Evolutionary conservation across 768 basidiomycete genomes (phyloP), one percentile per base, ranked within the genome.

Genomic region (Lactifluus rugatus): DNA sequence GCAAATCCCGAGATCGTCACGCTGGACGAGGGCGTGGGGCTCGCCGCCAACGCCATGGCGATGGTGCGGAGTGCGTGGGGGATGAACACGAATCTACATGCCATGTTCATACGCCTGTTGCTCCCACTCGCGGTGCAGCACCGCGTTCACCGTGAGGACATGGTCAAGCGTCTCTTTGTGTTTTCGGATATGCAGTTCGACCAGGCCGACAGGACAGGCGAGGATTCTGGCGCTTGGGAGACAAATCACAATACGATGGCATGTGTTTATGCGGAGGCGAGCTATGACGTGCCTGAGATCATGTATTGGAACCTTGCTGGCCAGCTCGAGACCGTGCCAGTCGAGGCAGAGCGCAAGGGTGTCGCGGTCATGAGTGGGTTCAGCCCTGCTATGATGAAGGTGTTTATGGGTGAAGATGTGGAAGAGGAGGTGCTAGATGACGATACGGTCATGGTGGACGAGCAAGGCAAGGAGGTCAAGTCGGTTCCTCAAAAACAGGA

Each of bases 181-280:
- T 89, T 90, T 67, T 80, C 81, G 2, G 85, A 89, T 66, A 88
- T 89, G 87, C 86, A 87, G 70, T 89, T 89, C 62, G 83, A 88
- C 65, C 44, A 48, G 8, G 41, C 53, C n/a, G 52, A 19, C 9
- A 31, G 52, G 2, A 51, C 61, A 0, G 56, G 56, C 9, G 37
- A 62, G 0, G 17, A 39, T 36, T 10, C 26, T 3, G 28, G 36
- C 10, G 26, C n/a, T 25, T 87, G 84, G 82, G 75, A 79, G 64
- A 89, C 85, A 39, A 85, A 81, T 47, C 78, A 87, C 63, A 76
- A 83, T 34, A 68, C 67, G 21, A 78, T 88, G 41, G 76, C 75
- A 67, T 66, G 70, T 57, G 81, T 75, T 65, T 89, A 82, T 62
- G 65, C 66, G 47, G 68, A 75, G 58, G 83, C 81, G 5, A 86